phyloP scores from a whole-genome alignment of 2,329 filamentous ascomycete genomes.

The Colletotrichum lindemuthianum region DNA sequence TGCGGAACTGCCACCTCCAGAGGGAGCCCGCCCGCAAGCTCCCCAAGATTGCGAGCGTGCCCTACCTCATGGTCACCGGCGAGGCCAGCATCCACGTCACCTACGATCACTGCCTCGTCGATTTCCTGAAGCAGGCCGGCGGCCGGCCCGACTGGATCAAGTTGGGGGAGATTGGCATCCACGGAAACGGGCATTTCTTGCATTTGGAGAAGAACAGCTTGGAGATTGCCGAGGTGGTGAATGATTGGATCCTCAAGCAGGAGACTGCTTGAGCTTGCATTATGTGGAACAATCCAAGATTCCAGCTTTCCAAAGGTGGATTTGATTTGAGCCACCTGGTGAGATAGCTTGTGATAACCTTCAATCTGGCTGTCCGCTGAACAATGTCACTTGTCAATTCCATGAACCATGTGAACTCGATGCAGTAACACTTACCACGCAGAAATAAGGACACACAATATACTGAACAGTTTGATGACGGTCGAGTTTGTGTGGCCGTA shows the following conservation, averaged over 20 bases:
- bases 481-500: no score
- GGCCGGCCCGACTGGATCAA: slow-evolving; percentile 54
- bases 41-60: slow-evolving; percentile 57
- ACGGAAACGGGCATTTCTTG: slow-evolving; percentile 66
- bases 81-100: slow-evolving; percentile 63
- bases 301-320: no score
- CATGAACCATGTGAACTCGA: no score
- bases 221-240: slow-evolving; percentile 50
- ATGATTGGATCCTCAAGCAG: slow-evolving; percentile 47
- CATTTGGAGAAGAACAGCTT: slow-evolving; percentile 64
- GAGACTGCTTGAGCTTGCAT: neutral
- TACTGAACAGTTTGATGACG: no score
- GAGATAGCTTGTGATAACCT: no score
- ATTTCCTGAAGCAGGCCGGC: slow-evolving; percentile 63
- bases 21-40: slow-evolving; percentile 50
- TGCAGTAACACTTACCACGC: no score
- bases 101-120: slow-evolving; percentile 65
- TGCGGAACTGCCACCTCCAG: slow-evolving; percentile 26
- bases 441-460: no score
- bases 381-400: no score
- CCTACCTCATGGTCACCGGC: slow-evolving; percentile 59
- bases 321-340: no score
- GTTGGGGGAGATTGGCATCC: slow-evolving; percentile 54
- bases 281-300: no score
- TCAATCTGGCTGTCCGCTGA: no score